Evolutionary conservation across 164 flowering plant species (phyloP), one percentile per base, ranked within the genome.

Genomic region (Taxillus chinensis): DNA sequence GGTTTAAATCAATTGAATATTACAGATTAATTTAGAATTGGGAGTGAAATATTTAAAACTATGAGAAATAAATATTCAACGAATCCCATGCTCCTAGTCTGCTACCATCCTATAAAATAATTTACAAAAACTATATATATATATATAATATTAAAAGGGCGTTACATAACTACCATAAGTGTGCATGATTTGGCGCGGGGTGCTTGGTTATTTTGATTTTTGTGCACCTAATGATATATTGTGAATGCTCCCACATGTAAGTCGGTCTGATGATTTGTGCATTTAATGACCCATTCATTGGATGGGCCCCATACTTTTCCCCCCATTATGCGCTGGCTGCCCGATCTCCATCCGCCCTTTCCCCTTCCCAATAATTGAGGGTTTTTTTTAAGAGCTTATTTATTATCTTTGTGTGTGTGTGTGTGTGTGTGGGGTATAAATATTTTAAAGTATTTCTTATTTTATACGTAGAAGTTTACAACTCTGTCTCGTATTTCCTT

Each of bases 261-360:
- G 63, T 43, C 59, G 43, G 64, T 52, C 62, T 39, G 62, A 62
- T 70, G 65, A 69, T 65, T 72, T 68, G 45, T 64, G 66, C 75
- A 76, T 70, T 76, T 56, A 71, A 70, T 71, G 65, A 45, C 57
- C 48, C 61, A 70, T 68, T 73, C 63, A 76, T 76, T 76, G 65
- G 49, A 5, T 56, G 77, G 74, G 62, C n/a, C 80, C 77, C 67
- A 17, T 27, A 27, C 27, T 11, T 66, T 49, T 8, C 8, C 38
- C 70, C 68, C 52, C 66, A 65, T 73, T 67, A 70, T 76, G 54
- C 67, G 68, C 43, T 43, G 67, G 54, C 54, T n/a, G 51, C 51
- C 55, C 55, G 14, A 9, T 12, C 13, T 41, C 48, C 45, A 46
- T 50, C 65, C 71, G 64, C 57, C 56, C 53, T 45, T 42, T 58